Evolutionary conservation across 345 rosid genomes (phyloP), one percentile per base, ranked within the genome.

Genomic region (Erucastrum elatum): DNA sequence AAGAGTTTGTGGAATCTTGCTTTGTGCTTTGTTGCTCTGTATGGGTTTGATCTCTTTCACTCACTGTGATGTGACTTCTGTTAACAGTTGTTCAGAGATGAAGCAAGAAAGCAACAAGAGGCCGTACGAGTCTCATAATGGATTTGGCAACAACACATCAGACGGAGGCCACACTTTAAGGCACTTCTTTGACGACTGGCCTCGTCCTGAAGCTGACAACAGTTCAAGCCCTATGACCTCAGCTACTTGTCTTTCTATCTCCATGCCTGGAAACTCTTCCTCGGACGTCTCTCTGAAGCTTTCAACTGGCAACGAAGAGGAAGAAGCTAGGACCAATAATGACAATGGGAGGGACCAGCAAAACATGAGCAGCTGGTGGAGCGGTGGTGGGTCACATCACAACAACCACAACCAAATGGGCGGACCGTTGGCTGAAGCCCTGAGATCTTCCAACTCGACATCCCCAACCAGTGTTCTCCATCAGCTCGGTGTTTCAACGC

Each of bases 141-240:
- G 78, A 37, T 86, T 68, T 33, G 66, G 35, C 27, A 59, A 64
- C 66, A 68, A 75, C 68, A 82, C 84, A 67, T 71, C 88, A 17
- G 89, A 89, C 21, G 79, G 79, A 35, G 95, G 91, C 29, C 97
- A 83, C 13, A 82, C 89, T 35, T 74, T 94, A 74, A 78, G 99
- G 79, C 97, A 79, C 65, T 94, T 94, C 75, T 93, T 94, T 35
- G 91, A 94, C 58, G 98, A 94, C 70, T 94, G 96, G 97, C 98
- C 98, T 1, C 78, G 95, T 37, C 63, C 82, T 37, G 91, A 90
- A 25, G 26, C 88, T 0, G 88, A 87, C 64, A 83, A 65, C 64
- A 76, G 63, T 11, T 81, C 87, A 64, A 77, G 78, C 74, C 63
- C 77, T 6, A 79, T 82, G 75, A 88, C 65, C 73, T 84, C 88